phyloP scores from a whole-genome alignment of 192 early-diverging fungal species.

The Linnemannia zychae region DNA sequence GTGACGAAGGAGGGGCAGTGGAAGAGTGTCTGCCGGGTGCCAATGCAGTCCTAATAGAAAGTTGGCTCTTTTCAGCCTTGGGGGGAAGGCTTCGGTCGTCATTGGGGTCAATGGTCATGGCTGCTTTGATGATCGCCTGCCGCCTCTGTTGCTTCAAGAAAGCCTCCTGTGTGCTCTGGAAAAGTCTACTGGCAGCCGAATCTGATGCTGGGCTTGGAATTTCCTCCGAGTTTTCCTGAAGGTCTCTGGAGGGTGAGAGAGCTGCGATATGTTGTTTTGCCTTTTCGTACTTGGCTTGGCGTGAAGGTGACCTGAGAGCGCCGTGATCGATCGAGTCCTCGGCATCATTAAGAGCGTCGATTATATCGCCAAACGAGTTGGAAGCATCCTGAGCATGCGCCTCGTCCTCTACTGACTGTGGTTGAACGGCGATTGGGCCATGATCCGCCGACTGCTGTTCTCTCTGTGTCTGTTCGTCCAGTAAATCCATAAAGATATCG shows the following conservation, averaged over 20 bases:
- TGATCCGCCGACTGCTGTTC: slow-evolving; percentile 21
- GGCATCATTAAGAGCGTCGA: slow-evolving; percentile 27
- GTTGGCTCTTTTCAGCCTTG: neutral
- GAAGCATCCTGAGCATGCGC: slow-evolving; percentile 8
- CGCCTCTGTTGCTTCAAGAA: slow-evolving; percentile 23
- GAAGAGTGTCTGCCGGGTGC: neutral
- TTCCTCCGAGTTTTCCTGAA: neutral
- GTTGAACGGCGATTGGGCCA: slow-evolving; percentile 9
- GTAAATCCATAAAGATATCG: slow-evolving; percentile 37
- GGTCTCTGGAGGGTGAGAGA: slow-evolving; percentile 12
- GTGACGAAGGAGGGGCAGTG: slow-evolving; percentile 17
- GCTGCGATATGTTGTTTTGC: slow-evolving; percentile 28
- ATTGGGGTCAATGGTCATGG: slow-evolving; percentile 24
- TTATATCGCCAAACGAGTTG: slow-evolving; percentile 33
- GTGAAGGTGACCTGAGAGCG: slow-evolving; percentile 1
- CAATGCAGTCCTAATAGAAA: neutral
- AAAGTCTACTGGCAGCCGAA: neutral
- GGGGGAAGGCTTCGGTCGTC: slow-evolving; percentile 29
- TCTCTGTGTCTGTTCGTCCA: slow-evolving; percentile 4
- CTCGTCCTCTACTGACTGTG: neutral
- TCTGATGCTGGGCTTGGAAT: neutral
- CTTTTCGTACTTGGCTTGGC: slow-evolving; percentile 25
- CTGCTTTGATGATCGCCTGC: slow-evolving; percentile 17
- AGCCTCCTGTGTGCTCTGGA: slow-evolving; percentile 28
- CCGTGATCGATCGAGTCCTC: slow-evolving; percentile 14